Evolutionary conservation across 2,329 filamentous ascomycete species (phyloP).

Genomic region (Neonectria coccinea): DNA sequence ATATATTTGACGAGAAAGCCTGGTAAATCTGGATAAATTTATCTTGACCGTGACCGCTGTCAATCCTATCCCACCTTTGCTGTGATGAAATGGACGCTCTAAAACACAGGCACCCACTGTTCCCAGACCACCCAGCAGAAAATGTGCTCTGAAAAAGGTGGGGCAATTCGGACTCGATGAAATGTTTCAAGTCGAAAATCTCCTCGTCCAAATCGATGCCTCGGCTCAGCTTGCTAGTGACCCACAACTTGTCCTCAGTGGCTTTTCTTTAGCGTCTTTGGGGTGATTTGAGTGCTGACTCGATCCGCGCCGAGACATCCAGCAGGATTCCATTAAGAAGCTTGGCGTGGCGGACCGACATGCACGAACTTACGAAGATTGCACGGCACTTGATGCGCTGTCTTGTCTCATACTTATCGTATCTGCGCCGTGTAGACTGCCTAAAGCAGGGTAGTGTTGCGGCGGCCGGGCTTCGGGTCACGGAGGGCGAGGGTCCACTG

Average conservation of each 20-base stretch:
- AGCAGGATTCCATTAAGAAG: neutral
- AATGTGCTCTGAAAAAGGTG: no score
- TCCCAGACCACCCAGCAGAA: no score
- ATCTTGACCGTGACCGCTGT: neutral
- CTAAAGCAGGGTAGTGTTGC: neutral
- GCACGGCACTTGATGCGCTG: conserved; percentile 2
- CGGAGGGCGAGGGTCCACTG: conserved; percentile 14
- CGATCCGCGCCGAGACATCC: neutral
- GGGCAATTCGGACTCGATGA: neutral
- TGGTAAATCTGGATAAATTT: neutral
- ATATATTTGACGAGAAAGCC: neutral
- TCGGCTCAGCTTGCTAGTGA: conserved; percentile 7
- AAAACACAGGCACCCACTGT: no score
- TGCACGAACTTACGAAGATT: neutral
- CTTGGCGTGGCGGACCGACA: neutral
- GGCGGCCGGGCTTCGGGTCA: conserved; percentile 15
- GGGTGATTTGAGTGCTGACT: conserved; percentile 3
- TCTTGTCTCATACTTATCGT: neutral
- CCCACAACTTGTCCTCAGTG: conserved; percentile 2
- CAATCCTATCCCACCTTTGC: no score
- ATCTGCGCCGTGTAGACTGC: neutral
- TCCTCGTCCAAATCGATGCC: conserved; percentile 9
- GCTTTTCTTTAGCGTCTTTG: neutral
- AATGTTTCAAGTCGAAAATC: conserved; percentile 1
- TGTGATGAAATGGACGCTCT: no score